Evolutionary conservation across 2,329 filamentous ascomycete species (phyloP).

Genomic region (Trichoderma gracile): DNA sequence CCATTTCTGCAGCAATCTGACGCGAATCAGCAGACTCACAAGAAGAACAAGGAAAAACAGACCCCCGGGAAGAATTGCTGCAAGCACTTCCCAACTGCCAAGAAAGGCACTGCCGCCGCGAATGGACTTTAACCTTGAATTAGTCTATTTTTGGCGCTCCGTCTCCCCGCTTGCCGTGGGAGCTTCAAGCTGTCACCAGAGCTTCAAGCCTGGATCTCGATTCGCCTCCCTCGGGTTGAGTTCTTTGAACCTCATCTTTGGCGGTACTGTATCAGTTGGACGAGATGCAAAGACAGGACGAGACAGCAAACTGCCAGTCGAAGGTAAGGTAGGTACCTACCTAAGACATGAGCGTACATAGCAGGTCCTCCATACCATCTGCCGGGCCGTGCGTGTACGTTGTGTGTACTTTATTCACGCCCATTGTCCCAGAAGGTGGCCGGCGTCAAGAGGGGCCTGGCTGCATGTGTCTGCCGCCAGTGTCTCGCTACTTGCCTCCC

Average conservation of each 20-base stretch:
- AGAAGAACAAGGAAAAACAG: not conserved
- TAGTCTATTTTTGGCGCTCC: slow-evolving; percentile 10
- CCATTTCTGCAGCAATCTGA: not conserved
- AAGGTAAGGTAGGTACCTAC: too few relatives aligned
- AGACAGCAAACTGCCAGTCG: not conserved
- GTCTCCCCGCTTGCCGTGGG: slow-evolving; percentile 1
- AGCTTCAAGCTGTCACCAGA: too few relatives aligned
- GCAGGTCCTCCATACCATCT: not conserved
- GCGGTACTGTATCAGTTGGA: too few relatives aligned
- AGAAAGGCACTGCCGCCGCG: slow-evolving; percentile 4
- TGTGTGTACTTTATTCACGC: not conserved
- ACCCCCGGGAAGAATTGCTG: not conserved
- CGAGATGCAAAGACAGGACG: too few relatives aligned
- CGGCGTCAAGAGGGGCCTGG: not conserved
- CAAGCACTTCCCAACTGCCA: slow-evolving; percentile 10
- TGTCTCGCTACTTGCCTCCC: slow-evolving; percentile 14
- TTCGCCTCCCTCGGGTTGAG: too few relatives aligned
- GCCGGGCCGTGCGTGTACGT: not conserved
- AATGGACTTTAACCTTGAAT: slow-evolving; percentile 10
- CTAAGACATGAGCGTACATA: not conserved
- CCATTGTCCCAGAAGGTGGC: not conserved
- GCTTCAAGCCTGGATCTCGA: too few relatives aligned
- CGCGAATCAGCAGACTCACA: not conserved
- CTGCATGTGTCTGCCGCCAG: not conserved
- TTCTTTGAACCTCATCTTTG: too few relatives aligned